These are phyloP conservation scores for Cordyceps sp. DNA, from an alignment of 2,329 filamentous ascomycete species.

Conservation along the genomic window DNA sequence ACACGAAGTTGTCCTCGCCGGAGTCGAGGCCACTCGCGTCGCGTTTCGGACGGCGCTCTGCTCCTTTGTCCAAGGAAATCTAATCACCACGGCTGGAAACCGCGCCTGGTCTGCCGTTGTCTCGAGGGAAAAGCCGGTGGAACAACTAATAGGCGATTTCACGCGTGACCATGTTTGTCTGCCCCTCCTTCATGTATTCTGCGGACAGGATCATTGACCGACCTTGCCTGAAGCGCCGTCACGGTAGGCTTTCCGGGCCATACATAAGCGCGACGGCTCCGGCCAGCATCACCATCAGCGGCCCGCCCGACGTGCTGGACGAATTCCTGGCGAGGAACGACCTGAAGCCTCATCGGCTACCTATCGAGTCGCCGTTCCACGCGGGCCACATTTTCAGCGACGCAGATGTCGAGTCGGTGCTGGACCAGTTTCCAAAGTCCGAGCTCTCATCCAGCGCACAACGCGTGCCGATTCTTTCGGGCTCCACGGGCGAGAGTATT, in stretches of 20 bases:
- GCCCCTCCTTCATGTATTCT: no score
- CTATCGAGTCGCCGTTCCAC: slow-evolving; percentile 10
- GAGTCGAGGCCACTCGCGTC: slow-evolving; percentile 5
- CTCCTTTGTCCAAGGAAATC: slow-evolving; percentile 5
- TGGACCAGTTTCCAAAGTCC: not conserved
- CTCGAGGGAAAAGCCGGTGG: slow-evolving; percentile 3
- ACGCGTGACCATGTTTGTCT: not conserved
- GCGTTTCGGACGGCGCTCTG: slow-evolving; percentile 8
- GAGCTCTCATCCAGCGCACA: not conserved
- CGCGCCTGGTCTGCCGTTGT: slow-evolving; percentile 7
- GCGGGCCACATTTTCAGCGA: slow-evolving; percentile 7
- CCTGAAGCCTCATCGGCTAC: slow-evolving; percentile 5
- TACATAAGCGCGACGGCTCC: slow-evolving; percentile 11
- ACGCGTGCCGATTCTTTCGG: not conserved
- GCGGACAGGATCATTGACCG: no score
- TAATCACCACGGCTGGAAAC: slow-evolving; percentile 1
- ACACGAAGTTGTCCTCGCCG: slow-evolving; percentile 7
- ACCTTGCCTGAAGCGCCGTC: not conserved
- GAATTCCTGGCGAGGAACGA: slow-evolving; percentile 4
- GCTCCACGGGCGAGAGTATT: not conserved
- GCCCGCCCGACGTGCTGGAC: slow-evolving; percentile 6
- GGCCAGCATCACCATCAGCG: slow-evolving; percentile 9
- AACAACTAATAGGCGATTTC: slow-evolving; percentile 1
- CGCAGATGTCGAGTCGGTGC: not conserved
- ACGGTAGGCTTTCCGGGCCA: slow-evolving; percentile 1